Base-by-base conservation (phyloP, 2,329 filamentous ascomycete genomes). In the Ophiostoma sp. region DNA sequence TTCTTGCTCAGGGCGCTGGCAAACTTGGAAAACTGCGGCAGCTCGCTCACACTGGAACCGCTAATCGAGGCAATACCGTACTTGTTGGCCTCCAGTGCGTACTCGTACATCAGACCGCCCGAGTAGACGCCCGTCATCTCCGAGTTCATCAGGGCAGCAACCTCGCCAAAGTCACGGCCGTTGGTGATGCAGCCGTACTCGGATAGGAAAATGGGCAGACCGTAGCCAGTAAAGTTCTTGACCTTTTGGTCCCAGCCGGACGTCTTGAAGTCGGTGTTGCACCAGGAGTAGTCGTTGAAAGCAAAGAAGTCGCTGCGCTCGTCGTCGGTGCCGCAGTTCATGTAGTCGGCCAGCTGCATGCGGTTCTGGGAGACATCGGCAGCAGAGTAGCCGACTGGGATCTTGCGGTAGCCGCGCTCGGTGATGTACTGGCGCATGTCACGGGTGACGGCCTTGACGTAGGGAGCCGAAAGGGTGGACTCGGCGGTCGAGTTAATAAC, bases 61-160 rank as follows among this genome's bases (percentile, higher is more conserved):
- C 79, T 77, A 76, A 95, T 83, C 71, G 86, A 81, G 77, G 94
- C 93, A 71, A 96, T 89, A 74, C 94, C 94, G 80, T 89, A 98
- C 65, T 89, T 84, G 81, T 89, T 92, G 72, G 85, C 84, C 80
- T 96, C 93, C 77, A 90, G 82, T 11, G 91, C 89, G 84, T 97
- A 99, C 81, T 98, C 94, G 82, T 97, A 99, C 79, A 97, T 91
- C 54, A 99, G 87, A 79, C 95, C 95, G 76, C 95, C 95, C 57
- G 94, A 97, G 86, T 97, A 98, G 76, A 97, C 93, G 23, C 80
- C 75, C 8, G 90, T 93, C 94, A 98, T 98, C 72, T 97, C 79
- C 27, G 80, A 81, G 80, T 83, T 87, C 89, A 97, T 98, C 71
- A 99, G 84, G 65, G 94, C 85, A 67, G 80, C 80, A 68, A 97